Conservation (phyloP, 495 filamentous ascomycete genomes). For the Pseudomonodictys pantanalensis region DNA sequence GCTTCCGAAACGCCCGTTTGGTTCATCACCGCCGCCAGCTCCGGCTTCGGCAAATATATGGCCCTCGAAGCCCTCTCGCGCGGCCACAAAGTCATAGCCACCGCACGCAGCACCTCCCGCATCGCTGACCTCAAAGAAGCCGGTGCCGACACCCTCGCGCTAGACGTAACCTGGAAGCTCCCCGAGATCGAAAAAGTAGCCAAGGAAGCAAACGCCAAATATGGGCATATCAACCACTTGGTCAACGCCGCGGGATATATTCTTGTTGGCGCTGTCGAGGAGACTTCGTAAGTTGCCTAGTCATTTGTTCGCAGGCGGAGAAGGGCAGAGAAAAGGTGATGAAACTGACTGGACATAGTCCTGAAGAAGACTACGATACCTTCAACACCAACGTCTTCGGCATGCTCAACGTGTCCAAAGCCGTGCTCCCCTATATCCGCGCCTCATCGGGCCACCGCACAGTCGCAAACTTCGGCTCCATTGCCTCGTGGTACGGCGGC, state of each 20-base stretch:
- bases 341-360: constrained; percentile 23
- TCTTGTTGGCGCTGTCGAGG: constrained; percentile 43
- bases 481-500: constrained; percentile 43
- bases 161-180: constrained; percentile 48
- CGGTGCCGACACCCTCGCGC: constrained; percentile 45
- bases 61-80: constrained; percentile 46
- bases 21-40: constrained; percentile 52
- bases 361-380: constrained; percentile 40
- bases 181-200: constrained; percentile 40
- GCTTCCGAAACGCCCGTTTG: constrained; percentile 39
- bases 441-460: constrained; percentile 40
- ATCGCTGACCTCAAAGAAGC: constrained; percentile 45
- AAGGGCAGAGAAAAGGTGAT: not conserved
- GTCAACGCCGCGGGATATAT: constrained; percentile 55
- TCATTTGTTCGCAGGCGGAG: not conserved
- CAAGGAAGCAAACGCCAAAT: constrained; percentile 43
- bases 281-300: constrained; percentile 42
- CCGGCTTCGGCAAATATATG: constrained; percentile 49
- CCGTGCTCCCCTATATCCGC: constrained; percentile 51
- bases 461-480: constrained; percentile 51
- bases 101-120: constrained; percentile 47
- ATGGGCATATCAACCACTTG: constrained; percentile 51
- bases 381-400: constrained; percentile 54
- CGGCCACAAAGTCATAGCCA: constrained; percentile 57
- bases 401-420: constrained; percentile 47